These are phyloP conservation scores for Lodderomyces beijingensis DNA, from an alignment of 1,139 yeast genomes.

Conservation along the genomic window DNA sequence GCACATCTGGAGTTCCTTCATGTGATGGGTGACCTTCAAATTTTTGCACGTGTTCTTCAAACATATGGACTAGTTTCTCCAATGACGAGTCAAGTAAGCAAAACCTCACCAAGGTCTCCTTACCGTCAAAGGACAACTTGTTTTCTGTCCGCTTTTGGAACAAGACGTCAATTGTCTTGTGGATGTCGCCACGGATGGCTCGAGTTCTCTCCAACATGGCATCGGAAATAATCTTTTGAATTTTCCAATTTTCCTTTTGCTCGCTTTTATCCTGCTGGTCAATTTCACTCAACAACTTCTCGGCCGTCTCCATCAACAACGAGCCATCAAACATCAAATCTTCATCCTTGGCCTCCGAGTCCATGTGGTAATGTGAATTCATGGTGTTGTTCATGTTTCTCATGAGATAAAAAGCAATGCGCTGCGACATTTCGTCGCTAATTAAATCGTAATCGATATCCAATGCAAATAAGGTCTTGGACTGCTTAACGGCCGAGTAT, in stretches of 20 bases:
- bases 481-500: constrained; percentile 65
- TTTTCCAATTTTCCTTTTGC: constrained; percentile 28
- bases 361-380: constrained; percentile 30
- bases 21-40: constrained; percentile 7
- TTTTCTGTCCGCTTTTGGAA: constrained; percentile 36
- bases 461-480: constrained; percentile 60
- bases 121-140: constrained; percentile 39
- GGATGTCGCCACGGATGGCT: constrained; percentile 39
- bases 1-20: not conserved
- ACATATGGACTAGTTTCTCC: constrained; percentile 40
- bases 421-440: constrained; percentile 67
- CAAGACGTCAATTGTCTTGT: constrained; percentile 36
- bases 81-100: constrained; percentile 42
- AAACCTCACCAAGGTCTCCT: constrained; percentile 39
- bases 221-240: constrained; percentile 37
- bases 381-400: constrained; percentile 70
- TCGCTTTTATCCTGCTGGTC: constrained; percentile 21
- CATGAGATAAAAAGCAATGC: constrained; percentile 78
- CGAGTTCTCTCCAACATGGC: constrained; percentile 42
- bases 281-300: constrained; percentile 45
- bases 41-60: constrained; percentile 32
- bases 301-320: constrained; percentile 61
- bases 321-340: constrained; percentile 48
- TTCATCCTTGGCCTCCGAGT: constrained; percentile 24
- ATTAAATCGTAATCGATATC: constrained; percentile 70